Base-by-base conservation (phyloP, 2,329 filamentous ascomycete species). In the Corniculantispora saksenae region DNA sequence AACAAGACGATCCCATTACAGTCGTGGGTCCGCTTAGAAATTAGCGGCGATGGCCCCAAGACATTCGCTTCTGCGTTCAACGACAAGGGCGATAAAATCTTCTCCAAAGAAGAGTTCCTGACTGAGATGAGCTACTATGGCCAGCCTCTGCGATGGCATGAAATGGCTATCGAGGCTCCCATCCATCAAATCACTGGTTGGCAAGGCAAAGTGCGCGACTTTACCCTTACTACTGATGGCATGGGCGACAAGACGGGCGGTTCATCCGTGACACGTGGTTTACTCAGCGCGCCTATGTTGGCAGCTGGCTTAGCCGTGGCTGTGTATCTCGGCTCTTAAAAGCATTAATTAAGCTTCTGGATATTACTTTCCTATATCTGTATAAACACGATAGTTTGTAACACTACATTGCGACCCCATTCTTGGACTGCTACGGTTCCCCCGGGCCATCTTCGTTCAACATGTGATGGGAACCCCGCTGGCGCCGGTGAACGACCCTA, bases 1-100 rank as follows among this genome's bases (percentile, higher is more conserved):
- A 78, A 78, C 67, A 61, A 40, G 15, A 54, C 63, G 12, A 58
- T 63, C 10, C 51, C 60, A 10, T 27, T 55, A 10, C 32, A 63
- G 9, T 38, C 56, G 23, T 65, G 56, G 63, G 63, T 65, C 12
- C 35, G 48, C 10, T 21, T 65, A 17, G 50, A 65, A 47, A 50
- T 65, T 21, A 61, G 15, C 57, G 40, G 57, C 9, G 25, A 29
- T 15, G 64, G 64, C 1, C 38, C 57, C n/a, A 38, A 38, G 40
- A 66, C 64, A 2, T 66, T 50, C 32, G 64, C 64, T 10, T 56
- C 58, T 2, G 64, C 58, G 8, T 50, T 25, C 25, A 27, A 53
- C 23, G 64, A 56, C 6, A 51, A 57, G 17, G 64, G 64, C 19
- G 29, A 45, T 13, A 27, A 43, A 45, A 19, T 65, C n/a, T 65